Percentiles rank a stretch among this genome's conserved stretches.
Evolutionary conservation across 306 rosid species (phyloP).

Genomic region (Hylodesmum podocarpum): DNA sequence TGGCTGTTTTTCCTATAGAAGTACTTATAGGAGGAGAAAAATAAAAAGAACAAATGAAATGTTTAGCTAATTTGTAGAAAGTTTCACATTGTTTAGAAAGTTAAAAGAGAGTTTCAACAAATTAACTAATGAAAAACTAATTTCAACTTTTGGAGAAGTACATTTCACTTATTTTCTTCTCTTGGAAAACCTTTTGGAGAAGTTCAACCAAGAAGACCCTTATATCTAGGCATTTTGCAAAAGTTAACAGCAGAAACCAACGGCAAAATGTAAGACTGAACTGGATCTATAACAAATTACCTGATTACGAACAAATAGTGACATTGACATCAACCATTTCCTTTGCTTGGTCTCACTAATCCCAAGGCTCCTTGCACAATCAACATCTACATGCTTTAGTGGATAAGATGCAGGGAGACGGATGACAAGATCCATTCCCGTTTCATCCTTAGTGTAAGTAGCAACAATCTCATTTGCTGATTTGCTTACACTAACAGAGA

Average conservation of each 20-base stretch:
- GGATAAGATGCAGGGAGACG: conserved; percentile 95
- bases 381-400: conserved; percentile 85
- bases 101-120: too few species aligned
- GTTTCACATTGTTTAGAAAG: too few species aligned
- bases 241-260: conserved; percentile 2
- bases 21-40: too few species aligned
- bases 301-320: conserved; percentile 90
- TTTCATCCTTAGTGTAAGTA: conserved; percentile 95
- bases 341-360: conserved; percentile 90
- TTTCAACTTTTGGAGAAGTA: too few species aligned
- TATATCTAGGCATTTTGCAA: conserved; percentile 22
- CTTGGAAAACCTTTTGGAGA: too few species aligned
- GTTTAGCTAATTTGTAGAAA: too few species aligned
- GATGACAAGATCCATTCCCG: conserved; percentile 93
- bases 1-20: too few species aligned
- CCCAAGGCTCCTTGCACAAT: conserved; percentile 86
- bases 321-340: conserved; percentile 97
- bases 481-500: conserved; percentile 86
- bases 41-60: too few species aligned
- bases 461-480: conserved; percentile 96
- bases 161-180: too few species aligned
- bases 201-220: too few species aligned
- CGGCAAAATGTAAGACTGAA: conserved; percentile 12
- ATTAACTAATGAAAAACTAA: too few species aligned
- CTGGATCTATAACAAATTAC: conserved; percentile 39